Evolutionary conservation across 306 rosid genomes (phyloP), one percentile per base, ranked within the genome.

Genomic region (Pueraria montana): DNA sequence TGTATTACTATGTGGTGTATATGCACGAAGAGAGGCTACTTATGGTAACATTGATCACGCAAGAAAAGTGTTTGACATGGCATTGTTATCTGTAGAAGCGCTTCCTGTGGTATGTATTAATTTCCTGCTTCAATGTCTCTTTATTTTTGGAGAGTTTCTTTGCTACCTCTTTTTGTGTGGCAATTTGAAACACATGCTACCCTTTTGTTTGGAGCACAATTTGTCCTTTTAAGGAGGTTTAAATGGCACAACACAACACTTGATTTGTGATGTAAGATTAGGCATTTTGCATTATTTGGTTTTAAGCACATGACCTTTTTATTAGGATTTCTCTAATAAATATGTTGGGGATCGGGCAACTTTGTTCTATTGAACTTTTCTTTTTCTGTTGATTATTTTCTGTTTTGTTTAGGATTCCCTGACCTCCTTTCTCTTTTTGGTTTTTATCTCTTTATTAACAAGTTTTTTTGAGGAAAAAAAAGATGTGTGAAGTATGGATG

Each of bases 1-100:
- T 83, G 83, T 92, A 79, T 85, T 96, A 83, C 83, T 96, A 70
- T 96, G 99, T 83, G 99, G 99, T 69, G 89, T 96, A 71, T 96
- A 93, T 87, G 99, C 99, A 77, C 85, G 78, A 34, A 91, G 99
- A 83, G 99, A 96, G 88, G 99, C 99, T 78, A 78, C 72, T 66
- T 87, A 92, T 65, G 97, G 97, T 67, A 93, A 95, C 80, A 79
- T 92, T 62, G 97, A 90, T 84, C 92, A 89, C 73, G 97, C 99
- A 74, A 93, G 99, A 74, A 93, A 88, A 87, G 91, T 95, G 71
- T 93, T 95, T 91, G 99, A 95, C 88, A 93, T 93, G 99, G 96
- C 99, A 30, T 84, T 93, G 87, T 84, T 87, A 84, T 91, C 95
- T 34, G 80, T 87, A 46, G 99, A 93, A 77, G 94, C 93, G 83